These are phyloP conservation scores for Anthracocystis walkeri DNA, from an alignment of 1,284 basidiomycete genomes.

Conservation along the genomic window DNA sequence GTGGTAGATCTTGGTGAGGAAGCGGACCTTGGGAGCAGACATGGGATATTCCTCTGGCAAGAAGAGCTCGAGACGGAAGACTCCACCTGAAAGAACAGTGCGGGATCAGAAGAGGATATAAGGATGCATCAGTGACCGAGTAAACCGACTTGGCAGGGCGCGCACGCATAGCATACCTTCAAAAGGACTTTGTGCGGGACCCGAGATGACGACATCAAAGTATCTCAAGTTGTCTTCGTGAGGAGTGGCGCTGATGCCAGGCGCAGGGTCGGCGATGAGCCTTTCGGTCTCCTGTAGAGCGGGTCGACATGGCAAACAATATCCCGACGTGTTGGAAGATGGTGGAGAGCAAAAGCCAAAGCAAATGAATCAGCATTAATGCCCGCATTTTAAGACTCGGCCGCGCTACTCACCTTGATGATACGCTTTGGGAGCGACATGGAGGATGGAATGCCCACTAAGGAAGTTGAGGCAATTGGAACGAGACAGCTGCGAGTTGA, in stretches of 20 bases:
- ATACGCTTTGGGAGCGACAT: constrained; percentile 69
- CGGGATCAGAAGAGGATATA: not conserved
- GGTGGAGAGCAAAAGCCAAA: too few relatives aligned
- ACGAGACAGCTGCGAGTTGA: not conserved
- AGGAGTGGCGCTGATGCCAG: constrained; percentile 90
- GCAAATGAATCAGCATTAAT: not conserved
- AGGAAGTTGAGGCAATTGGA: not conserved
- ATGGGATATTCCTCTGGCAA: constrained; percentile 99
- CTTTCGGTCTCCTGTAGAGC: constrained; percentile 90
- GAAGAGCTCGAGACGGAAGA: constrained; percentile 95
- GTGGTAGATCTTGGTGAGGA: constrained; percentile 99
- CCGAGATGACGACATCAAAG: constrained; percentile 97
- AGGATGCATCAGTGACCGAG: not conserved
- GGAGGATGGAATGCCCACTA: not conserved
- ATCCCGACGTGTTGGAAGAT: too few relatives aligned
- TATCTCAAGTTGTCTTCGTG: constrained; percentile 98
- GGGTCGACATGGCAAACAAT: not conserved
- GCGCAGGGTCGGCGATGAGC: constrained; percentile 92
- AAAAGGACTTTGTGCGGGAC: constrained; percentile 93
- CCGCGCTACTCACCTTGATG: constrained; percentile 61
- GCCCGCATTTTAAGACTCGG: too few relatives aligned
- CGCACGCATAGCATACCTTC: constrained; percentile 70
- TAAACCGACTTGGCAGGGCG: not conserved
- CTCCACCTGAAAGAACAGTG: constrained; percentile 72
- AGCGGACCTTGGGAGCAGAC: constrained; percentile 98